These are phyloP conservation scores for Iberis pinnata DNA, from an alignment of 345 rosid species.

Conservation along the genomic window DNA sequence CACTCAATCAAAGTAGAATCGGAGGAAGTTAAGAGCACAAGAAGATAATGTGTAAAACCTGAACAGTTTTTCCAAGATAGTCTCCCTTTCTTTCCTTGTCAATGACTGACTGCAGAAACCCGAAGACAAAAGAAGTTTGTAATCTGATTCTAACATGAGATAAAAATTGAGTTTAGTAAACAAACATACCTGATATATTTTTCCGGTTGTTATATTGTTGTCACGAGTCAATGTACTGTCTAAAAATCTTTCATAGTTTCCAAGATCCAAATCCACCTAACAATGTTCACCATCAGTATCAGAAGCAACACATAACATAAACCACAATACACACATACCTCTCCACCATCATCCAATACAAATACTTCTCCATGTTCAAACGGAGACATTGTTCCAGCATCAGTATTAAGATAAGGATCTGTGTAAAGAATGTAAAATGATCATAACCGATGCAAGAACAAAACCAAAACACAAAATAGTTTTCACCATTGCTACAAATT, in stretches of 20 bases:
- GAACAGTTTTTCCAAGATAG: conserved; percentile 97
- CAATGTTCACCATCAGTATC: conserved; percentile 7
- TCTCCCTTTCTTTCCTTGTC: conserved; percentile 88
- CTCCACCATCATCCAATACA: conserved; percentile 82
- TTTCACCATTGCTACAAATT: neutral
- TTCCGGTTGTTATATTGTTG: conserved; percentile 78
- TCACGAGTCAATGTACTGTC: conserved; percentile 67
- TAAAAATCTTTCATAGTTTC: conserved; percentile 73
- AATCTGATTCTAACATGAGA: conserved; percentile 1
- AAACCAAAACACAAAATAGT: no score
- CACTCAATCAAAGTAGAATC: neutral
- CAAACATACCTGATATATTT: conserved; percentile 62
- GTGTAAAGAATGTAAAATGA: conserved; percentile 15
- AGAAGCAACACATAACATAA: neutral
- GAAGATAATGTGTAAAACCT: conserved; percentile 39
- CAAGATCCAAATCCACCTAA: conserved; percentile 83
- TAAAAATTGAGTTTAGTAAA: neutral
- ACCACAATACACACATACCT: conserved; percentile 39
- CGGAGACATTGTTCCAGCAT: conserved; percentile 91
- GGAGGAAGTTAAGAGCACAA: conserved; percentile 8
- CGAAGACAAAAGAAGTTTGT: neutral
- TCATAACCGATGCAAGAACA: neutral
- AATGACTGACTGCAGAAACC: conserved; percentile 55
- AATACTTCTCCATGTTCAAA: conserved; percentile 88
- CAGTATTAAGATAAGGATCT: conserved; percentile 82